These are phyloP conservation scores for Salmacisia buchloeana DNA, from an alignment of 1,284 basidiomycete genomes.

Conservation along the genomic window DNA sequence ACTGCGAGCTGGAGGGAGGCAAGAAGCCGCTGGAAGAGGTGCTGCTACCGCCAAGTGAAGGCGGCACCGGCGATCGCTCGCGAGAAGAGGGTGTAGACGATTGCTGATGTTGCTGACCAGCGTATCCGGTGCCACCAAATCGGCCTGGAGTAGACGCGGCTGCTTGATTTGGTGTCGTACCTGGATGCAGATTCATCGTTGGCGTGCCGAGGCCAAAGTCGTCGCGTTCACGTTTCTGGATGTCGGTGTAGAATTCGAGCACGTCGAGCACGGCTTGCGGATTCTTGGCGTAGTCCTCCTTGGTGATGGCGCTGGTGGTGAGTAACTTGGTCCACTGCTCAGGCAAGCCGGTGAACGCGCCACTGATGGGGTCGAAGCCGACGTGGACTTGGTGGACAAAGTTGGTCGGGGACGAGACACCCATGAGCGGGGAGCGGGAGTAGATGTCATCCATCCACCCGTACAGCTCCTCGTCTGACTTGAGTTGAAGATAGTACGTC, in stretches of 20 bases:
- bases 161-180: slow-evolving; percentile 28
- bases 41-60: not conserved
- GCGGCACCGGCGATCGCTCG: not conserved
- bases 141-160: slow-evolving; percentile 14
- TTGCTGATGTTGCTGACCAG: slow-evolving; percentile 8
- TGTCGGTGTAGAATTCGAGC: slow-evolving; percentile 95
- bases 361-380: slow-evolving; percentile 87
- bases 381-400: slow-evolving; percentile 98
- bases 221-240: slow-evolving; percentile 85
- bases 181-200: slow-evolving; percentile 46
- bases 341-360: slow-evolving; percentile 90
- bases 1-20: not conserved
- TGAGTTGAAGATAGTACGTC: slow-evolving; percentile 72
- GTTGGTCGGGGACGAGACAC: slow-evolving; percentile 87
- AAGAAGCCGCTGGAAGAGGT: not conserved
- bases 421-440: slow-evolving; percentile 81
- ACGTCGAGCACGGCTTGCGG: slow-evolving; percentile 96
- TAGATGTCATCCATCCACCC: slow-evolving; percentile 96
- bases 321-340: slow-evolving; percentile 94
- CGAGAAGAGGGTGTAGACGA: not conserved
- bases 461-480: slow-evolving; percentile 91
- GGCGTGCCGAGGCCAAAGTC: slow-evolving; percentile 54
- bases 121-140: slow-evolving; percentile 22
- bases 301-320: slow-evolving; percentile 92
- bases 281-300: slow-evolving; percentile 93